Evolutionary conservation across 2,329 filamentous ascomycete genomes (phyloP), one percentile per base, ranked within the genome.

Genomic region (Colletotrichum trifolii): DNA sequence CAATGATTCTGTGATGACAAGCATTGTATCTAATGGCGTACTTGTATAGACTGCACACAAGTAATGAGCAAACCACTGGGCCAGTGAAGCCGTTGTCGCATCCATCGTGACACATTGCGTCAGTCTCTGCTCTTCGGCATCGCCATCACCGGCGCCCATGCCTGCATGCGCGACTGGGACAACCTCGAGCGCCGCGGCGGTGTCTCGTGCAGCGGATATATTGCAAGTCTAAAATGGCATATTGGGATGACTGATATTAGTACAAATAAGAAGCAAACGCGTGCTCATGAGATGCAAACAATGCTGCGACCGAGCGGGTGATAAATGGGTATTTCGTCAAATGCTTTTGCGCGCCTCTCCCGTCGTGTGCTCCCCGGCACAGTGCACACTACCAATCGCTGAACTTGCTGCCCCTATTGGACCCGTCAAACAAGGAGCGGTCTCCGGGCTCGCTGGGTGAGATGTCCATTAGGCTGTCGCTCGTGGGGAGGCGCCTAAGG

Each of bases 91-190:
- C 4, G 25, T 25, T 25, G 25, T 4, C 3, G 25, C 3, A 25
- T 25, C 25, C 25, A 25, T 25, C 25, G 25, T 25, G 25, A 6
- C 54, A 60, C 5, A 4, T 60, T 60, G 56, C 48, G 43, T 12
- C 11, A 17, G 17, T 45, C 8, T 49, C 2, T 64, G 5, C 12
- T 54, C 11, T n/a, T 54, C 6, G 38, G 33, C 9, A 13, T 33
- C 12, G 38, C n/a, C 8, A 36, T 43, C 8, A 53, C 54, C 8
- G 40, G 50, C 11, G 33, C 49, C 1, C 34, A 53, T 25, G 63
- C 58, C n/a, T 66, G 63, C 52, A 36, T 36, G 25, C 59, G 58
- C 33, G 63, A 66, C 13, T 63, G 63, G 58, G 40, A 53, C 0
- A 39, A 15, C 13, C 62, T 65, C 2, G 39, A 56, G 17, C 47